These are phyloP conservation scores for Pseudogymnoascus pannorum DNA, from an alignment of 2,329 filamentous ascomycete species.

Conservation along the genomic window DNA sequence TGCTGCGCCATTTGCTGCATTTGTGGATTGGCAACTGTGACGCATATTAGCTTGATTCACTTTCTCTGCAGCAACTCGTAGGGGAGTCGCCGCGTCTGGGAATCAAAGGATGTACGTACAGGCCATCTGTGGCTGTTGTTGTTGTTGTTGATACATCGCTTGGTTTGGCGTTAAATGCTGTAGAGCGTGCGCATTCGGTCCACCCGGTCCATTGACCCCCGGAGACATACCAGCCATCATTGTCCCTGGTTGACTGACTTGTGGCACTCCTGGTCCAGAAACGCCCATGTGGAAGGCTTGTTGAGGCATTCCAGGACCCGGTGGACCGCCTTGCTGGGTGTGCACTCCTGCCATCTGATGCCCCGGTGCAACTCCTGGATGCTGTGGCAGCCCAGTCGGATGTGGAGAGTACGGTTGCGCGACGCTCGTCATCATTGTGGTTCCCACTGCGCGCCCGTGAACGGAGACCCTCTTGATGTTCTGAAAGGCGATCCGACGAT, in stretches of 20 bases:
- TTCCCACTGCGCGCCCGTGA: slow-evolving; percentile 8
- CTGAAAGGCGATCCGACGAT: slow-evolving; percentile 7
- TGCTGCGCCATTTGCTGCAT: slow-evolving; percentile 33
- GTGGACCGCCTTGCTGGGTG: slow-evolving; percentile 62
- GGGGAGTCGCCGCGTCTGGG: neutral
- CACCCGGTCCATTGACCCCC: slow-evolving; percentile 47
- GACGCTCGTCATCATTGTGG: slow-evolving; percentile 65
- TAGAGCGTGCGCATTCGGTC: slow-evolving; percentile 58
- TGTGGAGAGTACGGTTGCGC: slow-evolving; percentile 61
- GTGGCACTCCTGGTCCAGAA: slow-evolving; percentile 60
- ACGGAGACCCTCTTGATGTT: slow-evolving; percentile 5
- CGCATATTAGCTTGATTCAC: neutral
- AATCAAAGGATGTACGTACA: slow-evolving; percentile 19
- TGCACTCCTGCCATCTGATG: slow-evolving; percentile 53
- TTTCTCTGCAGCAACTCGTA: neutral
- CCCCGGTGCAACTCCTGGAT: slow-evolving; percentile 57
- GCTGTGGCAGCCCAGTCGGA: slow-evolving; percentile 62
- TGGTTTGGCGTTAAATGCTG: slow-evolving; percentile 59
- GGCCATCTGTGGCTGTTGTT: slow-evolving; percentile 31
- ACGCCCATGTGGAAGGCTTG: slow-evolving; percentile 65
- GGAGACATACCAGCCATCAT: slow-evolving; percentile 74
- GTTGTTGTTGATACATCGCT: slow-evolving; percentile 36
- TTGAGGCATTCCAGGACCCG: slow-evolving; percentile 53
- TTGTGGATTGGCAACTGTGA: slow-evolving; percentile 28
- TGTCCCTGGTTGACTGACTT: slow-evolving; percentile 61